Conservation (phyloP, 805 yeast genomes). For the Lachancea dasiensis region DNA sequence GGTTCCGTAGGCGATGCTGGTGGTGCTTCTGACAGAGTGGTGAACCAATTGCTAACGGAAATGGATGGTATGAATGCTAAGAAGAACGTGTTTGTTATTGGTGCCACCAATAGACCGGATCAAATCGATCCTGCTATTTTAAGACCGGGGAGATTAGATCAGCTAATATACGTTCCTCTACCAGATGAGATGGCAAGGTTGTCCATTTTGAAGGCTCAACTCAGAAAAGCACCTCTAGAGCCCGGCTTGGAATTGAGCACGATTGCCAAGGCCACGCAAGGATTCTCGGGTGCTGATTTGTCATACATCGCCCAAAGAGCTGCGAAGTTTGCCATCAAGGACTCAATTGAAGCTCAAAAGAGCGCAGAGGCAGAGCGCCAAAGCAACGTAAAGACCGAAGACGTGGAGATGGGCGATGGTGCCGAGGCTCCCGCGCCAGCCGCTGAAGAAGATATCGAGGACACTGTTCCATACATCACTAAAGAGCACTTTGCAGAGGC, state of each 20-base stretch:
- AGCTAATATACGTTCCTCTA: constrained; percentile 95
- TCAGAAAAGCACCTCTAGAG: constrained; percentile 97
- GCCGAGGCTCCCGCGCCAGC: constrained; percentile 36
- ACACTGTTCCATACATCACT: constrained; percentile 93
- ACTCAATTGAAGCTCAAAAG: constrained; percentile 82
- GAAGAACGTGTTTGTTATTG: constrained; percentile 97
- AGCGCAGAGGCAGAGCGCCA: constrained; percentile 34
- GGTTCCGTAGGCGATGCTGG: constrained; percentile 89
- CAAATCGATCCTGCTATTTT: constrained; percentile 97
- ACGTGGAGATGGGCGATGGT: constrained; percentile 37
- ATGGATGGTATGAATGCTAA: constrained; percentile 99
- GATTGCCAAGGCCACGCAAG: constrained; percentile 91
- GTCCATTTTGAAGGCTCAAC: constrained; percentile 90
- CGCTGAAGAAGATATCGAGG: constrained; percentile 60
- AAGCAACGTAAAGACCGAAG: constrained; percentile 37
- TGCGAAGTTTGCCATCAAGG: constrained; percentile 97
- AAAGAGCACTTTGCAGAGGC: constrained; percentile 97
- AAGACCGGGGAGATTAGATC: constrained; percentile 99
- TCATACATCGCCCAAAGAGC: constrained; percentile 96
- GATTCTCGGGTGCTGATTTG: constrained; percentile 99
- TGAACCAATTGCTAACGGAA: constrained; percentile 90
- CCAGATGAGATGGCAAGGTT: constrained; percentile 95
- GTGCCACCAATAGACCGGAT: constrained; percentile 99
- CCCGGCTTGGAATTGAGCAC: constrained; percentile 87
- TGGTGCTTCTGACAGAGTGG: constrained; percentile 95